Conservation (phyloP, 2,329 filamentous ascomycete genomes). For the Trichophyton equinum region DNA sequence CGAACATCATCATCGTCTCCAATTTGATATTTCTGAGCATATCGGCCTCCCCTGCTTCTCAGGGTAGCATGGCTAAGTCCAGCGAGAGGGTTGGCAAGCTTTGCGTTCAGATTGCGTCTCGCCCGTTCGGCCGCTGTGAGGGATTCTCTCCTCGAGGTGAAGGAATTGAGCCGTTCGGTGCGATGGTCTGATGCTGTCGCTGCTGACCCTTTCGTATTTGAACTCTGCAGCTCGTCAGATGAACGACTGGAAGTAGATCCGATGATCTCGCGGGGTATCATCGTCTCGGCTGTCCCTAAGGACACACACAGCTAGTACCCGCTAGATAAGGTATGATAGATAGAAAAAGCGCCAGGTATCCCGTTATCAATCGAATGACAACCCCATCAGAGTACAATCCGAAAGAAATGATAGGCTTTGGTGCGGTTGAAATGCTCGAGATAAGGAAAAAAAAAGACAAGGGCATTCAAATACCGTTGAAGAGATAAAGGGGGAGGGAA, state of each 20-base stretch:
- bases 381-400: background rate
- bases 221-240: slow-evolving; percentile 11
- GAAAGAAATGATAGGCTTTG: background rate
- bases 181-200: slow-evolving; percentile 2
- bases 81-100: slow-evolving; percentile 42
- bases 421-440: background rate
- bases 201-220: slow-evolving; percentile 4
- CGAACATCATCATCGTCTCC: slow-evolving; percentile 44
- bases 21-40: slow-evolving; percentile 44
- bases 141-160: slow-evolving; percentile 9
- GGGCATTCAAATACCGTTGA: background rate
- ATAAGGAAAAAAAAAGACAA: background rate
- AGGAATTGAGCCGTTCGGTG: slow-evolving; percentile 9
- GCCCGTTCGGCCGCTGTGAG: slow-evolving; percentile 29
- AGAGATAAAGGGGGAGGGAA: background rate
- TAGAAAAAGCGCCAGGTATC: background rate
- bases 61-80: slow-evolving; percentile 41
- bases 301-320: background rate
- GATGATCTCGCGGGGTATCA: background rate
- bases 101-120: slow-evolving; percentile 34
- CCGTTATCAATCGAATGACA: background rate
- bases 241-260: slow-evolving; percentile 8
- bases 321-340: background rate
- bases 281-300: background rate
- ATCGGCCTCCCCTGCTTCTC: slow-evolving; percentile 44